phyloP scores from a whole-genome alignment of 2,329 filamentous ascomycete genomes.

The Paecilomyces sp. region DNA sequence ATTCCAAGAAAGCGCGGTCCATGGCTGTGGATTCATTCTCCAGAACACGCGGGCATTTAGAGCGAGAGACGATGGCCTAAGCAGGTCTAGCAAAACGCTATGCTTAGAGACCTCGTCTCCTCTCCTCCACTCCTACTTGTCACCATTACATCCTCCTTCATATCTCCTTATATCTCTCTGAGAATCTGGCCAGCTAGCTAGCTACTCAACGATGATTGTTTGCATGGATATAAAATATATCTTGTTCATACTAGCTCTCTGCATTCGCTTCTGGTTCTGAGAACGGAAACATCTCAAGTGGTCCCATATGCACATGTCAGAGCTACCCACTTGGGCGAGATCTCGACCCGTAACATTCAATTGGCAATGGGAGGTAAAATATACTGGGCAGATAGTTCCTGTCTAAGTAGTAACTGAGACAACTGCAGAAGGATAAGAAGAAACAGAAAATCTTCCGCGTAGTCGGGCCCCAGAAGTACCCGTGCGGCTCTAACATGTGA shows the following conservation, averaged over 20 bases:
- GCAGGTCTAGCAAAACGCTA: neutral
- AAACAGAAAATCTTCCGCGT: no score
- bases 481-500: neutral
- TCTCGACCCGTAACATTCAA: no score
- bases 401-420: neutral
- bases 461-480: no score
- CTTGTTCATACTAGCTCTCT: neutral
- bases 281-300: neutral
- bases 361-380: no score
- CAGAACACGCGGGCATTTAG: neutral
- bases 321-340: no score
- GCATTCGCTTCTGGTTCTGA: neutral
- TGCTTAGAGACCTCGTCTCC: neutral
- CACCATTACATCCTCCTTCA: neutral
- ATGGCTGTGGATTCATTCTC: neutral
- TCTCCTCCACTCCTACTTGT: neutral
- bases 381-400: no score
- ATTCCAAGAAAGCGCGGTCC: neutral
- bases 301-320: no score
- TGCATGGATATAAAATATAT: neutral
- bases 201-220: neutral
- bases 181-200: neutral
- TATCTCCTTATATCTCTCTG: neutral
- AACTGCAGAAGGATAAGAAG: no score
- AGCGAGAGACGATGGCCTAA: neutral